phyloP scores from a whole-genome alignment of 495 filamentous ascomycete species.

The Penicillium paradoxum region DNA sequence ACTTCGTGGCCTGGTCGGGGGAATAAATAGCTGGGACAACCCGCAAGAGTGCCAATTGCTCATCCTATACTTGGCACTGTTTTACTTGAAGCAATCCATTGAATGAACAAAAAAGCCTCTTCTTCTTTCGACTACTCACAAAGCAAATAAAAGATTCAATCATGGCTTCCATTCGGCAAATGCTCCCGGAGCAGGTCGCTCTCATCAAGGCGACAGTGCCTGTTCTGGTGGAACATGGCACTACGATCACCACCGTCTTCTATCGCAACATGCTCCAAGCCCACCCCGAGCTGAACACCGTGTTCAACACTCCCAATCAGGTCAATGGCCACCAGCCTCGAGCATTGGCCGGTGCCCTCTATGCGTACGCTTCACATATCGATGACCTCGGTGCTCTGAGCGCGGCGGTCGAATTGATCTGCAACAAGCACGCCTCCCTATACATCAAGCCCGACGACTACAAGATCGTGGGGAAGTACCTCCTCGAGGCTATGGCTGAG shows the following conservation, averaged over 20 bases:
- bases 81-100: too few species aligned
- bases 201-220: constrained; percentile 45
- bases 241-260: constrained; percentile 60
- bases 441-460: constrained; percentile 65
- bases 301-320: constrained; percentile 68
- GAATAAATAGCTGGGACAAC: background rate
- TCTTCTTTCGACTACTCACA: background rate
- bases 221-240: constrained; percentile 60
- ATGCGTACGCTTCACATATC: constrained; percentile 66
- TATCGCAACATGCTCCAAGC: constrained; percentile 62
- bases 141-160: background rate
- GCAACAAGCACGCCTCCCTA: constrained; percentile 69
- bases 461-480: constrained; percentile 60
- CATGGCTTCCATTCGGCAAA: constrained; percentile 13
- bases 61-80: too few species aligned
- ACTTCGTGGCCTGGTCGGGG: background rate
- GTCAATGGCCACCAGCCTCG: constrained; percentile 57
- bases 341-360: constrained; percentile 61
- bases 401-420: constrained; percentile 65
- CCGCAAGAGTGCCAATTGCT: too few species aligned
- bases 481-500: constrained; percentile 62
- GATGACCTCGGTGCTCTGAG: constrained; percentile 60
- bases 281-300: constrained; percentile 55
- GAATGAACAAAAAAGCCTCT: background rate
- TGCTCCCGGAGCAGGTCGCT: constrained; percentile 30